Evolutionary conservation across 768 basidiomycete species (phyloP).

Genomic region (Lentinula raphanica): DNA sequence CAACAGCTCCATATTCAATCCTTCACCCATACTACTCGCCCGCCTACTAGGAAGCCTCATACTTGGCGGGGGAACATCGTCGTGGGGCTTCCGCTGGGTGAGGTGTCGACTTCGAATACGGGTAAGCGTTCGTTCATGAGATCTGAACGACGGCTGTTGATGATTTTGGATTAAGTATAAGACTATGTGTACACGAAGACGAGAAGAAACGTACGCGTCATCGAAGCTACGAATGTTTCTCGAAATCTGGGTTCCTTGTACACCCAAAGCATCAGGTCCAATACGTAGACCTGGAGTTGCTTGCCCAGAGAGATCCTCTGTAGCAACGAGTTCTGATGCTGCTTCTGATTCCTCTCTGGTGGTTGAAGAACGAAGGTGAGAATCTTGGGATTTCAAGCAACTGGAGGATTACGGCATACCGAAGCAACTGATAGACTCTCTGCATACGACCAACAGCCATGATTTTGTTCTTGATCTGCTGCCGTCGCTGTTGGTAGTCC

Average conservation of each 20-base stretch:
- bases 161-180: neutral
- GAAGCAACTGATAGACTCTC: slow-evolving; percentile 80
- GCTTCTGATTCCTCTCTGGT: slow-evolving; percentile 75
- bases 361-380: neutral
- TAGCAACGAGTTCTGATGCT: slow-evolving; percentile 57
- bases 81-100: slow-evolving; percentile 11
- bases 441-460: slow-evolving; percentile 90
- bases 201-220: slow-evolving; percentile 55
- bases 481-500: slow-evolving; percentile 49
- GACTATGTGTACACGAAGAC: neutral
- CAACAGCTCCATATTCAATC: slow-evolving; percentile 56
- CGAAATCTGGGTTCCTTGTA: slow-evolving; percentile 54
- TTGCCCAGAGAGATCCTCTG: slow-evolving; percentile 17
- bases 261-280: slow-evolving; percentile 54
- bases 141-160: slow-evolving; percentile 63
- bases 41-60: slow-evolving; percentile 39
- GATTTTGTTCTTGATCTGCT: slow-evolving; percentile 91
- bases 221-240: slow-evolving; percentile 66
- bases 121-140: slow-evolving; percentile 73
- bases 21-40: slow-evolving; percentile 34
- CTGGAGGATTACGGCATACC: slow-evolving; percentile 43
- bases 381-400: neutral
- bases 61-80: slow-evolving; percentile 58
- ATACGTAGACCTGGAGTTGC: slow-evolving; percentile 23
- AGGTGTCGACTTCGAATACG: slow-evolving; percentile 32